Conservation (phyloP, 208 protist genomes). For the Wallacemonas sp. region DNA sequence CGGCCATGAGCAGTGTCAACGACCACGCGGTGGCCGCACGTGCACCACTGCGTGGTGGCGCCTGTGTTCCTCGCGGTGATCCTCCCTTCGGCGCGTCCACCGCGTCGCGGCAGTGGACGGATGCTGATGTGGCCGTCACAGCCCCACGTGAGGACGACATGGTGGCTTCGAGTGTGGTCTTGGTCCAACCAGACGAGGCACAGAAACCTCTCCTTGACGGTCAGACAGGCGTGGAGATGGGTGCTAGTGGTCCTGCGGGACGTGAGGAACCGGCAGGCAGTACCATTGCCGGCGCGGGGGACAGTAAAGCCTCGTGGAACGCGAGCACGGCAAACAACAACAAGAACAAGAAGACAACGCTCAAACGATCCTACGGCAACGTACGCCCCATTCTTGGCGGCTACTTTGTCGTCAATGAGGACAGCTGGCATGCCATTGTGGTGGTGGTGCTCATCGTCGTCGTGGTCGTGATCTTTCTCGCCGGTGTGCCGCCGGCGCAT, state of each 20-base stretch:
- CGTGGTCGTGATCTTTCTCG: slow-evolving; percentile 39
- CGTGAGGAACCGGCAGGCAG: too few species aligned
- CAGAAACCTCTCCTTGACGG: too few species aligned
- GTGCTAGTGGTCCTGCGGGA: too few species aligned
- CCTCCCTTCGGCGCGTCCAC: neutral
- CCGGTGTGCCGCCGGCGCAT: slow-evolving; percentile 44
- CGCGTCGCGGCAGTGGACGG: neutral
- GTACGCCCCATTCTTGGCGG: slow-evolving; percentile 13
- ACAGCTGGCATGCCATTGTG: slow-evolving; percentile 45
- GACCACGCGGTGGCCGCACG: too few species aligned
- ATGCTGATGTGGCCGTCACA: neutral
- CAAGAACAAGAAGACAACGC: neutral
- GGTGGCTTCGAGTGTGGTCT: neutral
- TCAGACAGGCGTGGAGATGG: too few species aligned
- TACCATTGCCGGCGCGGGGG: neutral
- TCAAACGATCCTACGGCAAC: slow-evolving; percentile 10
- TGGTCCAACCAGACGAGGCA: neutral
- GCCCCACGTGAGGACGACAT: neutral
- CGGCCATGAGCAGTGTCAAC: neutral
- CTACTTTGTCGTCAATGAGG: slow-evolving; percentile 45
- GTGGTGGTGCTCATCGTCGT: slow-evolving; percentile 40
- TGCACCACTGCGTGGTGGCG: too few species aligned
- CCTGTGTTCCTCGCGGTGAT: too few species aligned
- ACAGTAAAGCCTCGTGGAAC: neutral
- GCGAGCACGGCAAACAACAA: neutral